Conservation (phyloP, 2,329 filamentous ascomycete genomes). For the Alternaria ventricosa region DNA sequence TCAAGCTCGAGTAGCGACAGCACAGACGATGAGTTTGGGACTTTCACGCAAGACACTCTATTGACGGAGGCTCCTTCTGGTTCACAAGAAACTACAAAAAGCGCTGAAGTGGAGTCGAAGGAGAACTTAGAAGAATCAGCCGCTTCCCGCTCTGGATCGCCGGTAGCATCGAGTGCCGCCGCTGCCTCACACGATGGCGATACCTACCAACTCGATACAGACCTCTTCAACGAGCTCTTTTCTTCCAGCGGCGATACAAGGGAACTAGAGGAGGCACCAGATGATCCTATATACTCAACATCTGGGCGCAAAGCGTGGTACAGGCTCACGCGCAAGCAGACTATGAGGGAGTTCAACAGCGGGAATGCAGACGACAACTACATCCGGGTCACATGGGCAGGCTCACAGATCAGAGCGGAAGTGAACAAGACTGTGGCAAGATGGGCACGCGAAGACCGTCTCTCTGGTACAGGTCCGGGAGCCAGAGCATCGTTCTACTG, state of each 20-base stretch:
- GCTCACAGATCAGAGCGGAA: conserved; percentile 42
- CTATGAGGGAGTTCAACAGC: conserved; percentile 47
- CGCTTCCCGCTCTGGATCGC: background rate
- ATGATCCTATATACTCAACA: conserved; percentile 43
- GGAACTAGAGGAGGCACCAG: conserved; percentile 25
- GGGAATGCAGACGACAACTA: conserved; percentile 46
- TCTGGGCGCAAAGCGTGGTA: conserved; percentile 50
- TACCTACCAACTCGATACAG: conserved; percentile 18
- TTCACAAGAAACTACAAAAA: background rate
- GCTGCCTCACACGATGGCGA: background rate
- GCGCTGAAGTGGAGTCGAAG: background rate
- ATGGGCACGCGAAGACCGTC: conserved; percentile 49
- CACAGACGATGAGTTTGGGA: conserved; percentile 8
- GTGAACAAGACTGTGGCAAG: conserved; percentile 43
- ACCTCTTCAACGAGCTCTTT: conserved; percentile 38
- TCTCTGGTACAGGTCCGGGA: conserved; percentile 44
- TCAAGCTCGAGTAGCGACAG: conserved; percentile 1
- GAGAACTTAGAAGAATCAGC: background rate
- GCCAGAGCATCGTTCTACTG: conserved; percentile 48
- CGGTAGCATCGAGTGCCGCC: background rate
- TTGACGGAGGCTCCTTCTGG: background rate
- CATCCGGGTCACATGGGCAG: conserved; percentile 47
- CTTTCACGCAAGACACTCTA: conserved; percentile 6
- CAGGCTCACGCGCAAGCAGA: conserved; percentile 47
- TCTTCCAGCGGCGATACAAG: conserved; percentile 10